Base-by-base conservation (phyloP, 257 asterid genomes). In the Fraxinus americana region DNA sequence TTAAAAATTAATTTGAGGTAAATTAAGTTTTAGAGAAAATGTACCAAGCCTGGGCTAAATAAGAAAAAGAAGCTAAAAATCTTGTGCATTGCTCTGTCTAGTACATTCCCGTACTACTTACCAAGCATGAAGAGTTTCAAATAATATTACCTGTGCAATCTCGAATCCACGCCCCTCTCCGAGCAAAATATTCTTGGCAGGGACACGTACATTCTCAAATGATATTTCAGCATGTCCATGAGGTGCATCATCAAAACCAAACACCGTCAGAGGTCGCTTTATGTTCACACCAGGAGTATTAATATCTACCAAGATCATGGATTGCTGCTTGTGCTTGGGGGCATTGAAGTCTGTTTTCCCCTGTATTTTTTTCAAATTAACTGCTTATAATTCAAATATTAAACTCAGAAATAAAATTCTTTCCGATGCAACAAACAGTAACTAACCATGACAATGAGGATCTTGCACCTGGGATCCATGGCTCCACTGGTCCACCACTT, bases 401-500 rank as follows among this genome's bases (percentile, higher is more conserved):
- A 50, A 77, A 70, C 72, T 36, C 43, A 67, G 41, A 66, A 9
- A 13, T 36, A 25, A 59, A 50, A 52, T 71, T 70, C 61, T 39
- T 30, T 59, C 3, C 4, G 59, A 35, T 13, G 50, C 39, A 69
- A 74, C 39, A 70, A 45, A 73, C 71, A 34, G 70, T 5, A 82
- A 83, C 92, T 84, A 80, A 95, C 99, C 98, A 95, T 95, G 80
- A 93, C 93, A 61, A 95, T 90, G 81, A 95, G 97, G 82, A 95
- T 72, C 82, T 89, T 89, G 87, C 99, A 95, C 90, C 99, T 81
- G 63, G 98, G 99, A 87, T 95, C 98, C 99, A 95, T 93, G 82
- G 99, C 99, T 80, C 99, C 99, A 36, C 97, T 93, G 5, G 98
- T 92, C 99, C 98, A 95, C 99, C 99, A 95, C 82, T 95, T 95